Base-by-base conservation (phyloP, 2,329 filamentous ascomycete species). In the Teratosphaeria pseudoeucalypti region DNA sequence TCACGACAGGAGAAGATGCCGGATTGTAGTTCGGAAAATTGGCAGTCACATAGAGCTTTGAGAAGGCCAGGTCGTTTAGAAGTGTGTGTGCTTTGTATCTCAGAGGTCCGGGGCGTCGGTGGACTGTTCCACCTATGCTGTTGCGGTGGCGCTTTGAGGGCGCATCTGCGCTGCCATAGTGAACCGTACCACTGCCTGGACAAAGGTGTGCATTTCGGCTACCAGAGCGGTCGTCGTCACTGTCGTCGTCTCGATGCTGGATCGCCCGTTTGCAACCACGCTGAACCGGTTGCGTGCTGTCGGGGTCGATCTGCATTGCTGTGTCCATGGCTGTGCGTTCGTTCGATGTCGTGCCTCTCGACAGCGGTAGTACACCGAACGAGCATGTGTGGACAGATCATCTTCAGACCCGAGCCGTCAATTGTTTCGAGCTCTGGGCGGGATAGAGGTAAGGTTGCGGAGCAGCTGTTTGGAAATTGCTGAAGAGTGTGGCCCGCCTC, bases 1-100 rank as follows among this genome's bases (percentile, higher is more conserved):
- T 14, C 3, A 64, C 27, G 23, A 64, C 54, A 26, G 57, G 62
- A 32, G 62, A 64, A 23, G 32, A 61, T 27, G 49, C 52, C n/a
- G 60, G 56, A 47, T 60, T 60, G 43, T 61, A 63, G 34, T 60
- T 60, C 39, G 47, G 43, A 54, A 58, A 65, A 37, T 62, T 62
- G 7, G 60, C 56, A 6, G 63, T 65, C 55, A 65, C 62, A 52
- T 59, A 57, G n/a, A 65, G 58, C 23, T 60, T 60, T 16, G 55
- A 57, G 53, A 62, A 60, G 37, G 63, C 60, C 12, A 65, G 59
- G 27, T 61, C 43, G 52, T 58, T 60, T 14, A 64, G 56, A 39
- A 65, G 43, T n/a, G 57, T 26, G n/a, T 60, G 58, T 7, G 60
- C 58, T 23, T 59, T 61, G 55, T 59, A 62, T 49, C 52, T 47